These are phyloP conservation scores for Euphrasia arctica DNA, from an alignment of 305 asterid species.

Conservation along the genomic window DNA sequence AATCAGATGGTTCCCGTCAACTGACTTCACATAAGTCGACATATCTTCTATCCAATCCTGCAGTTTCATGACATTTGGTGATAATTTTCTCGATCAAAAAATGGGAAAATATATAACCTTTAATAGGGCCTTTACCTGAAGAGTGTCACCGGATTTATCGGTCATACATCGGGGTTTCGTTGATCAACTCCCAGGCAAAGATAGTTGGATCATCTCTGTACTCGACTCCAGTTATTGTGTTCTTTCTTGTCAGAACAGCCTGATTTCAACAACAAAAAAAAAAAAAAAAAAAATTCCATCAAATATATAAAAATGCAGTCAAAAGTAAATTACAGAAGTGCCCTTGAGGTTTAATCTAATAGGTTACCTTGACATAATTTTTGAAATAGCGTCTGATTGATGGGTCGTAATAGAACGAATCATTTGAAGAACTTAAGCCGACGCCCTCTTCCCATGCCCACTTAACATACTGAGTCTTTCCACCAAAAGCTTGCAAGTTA, in stretches of 20 bases:
- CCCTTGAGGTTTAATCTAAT: no score
- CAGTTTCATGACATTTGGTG: slow-evolving; percentile 30
- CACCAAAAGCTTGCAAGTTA: slow-evolving; percentile 96
- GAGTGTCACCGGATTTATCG: slow-evolving; percentile 93
- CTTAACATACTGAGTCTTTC: slow-evolving; percentile 91
- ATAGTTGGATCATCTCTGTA: slow-evolving; percentile 92
- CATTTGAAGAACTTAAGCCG: slow-evolving; percentile 90
- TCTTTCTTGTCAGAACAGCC: slow-evolving; percentile 89
- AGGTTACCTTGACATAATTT: slow-evolving; percentile 73
- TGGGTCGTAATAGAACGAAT: slow-evolving; percentile 97
- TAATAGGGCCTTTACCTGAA: slow-evolving; percentile 54
- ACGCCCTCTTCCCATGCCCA: slow-evolving; percentile 99
- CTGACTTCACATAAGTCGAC: slow-evolving; percentile 78
- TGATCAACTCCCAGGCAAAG: slow-evolving; percentile 95
- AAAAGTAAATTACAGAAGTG: background rate
- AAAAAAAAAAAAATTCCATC: no score
- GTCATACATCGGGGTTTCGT: slow-evolving; percentile 91
- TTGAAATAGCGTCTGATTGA: slow-evolving; percentile 87
- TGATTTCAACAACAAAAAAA: slow-evolving; percentile 29
- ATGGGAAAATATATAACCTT: slow-evolving; percentile 5
- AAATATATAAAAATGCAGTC: no score
- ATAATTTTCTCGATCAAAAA: slow-evolving; percentile 12
- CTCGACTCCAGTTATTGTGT: slow-evolving; percentile 79
- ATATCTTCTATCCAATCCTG: slow-evolving; percentile 99
- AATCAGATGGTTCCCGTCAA: slow-evolving; percentile 79